Conservation (phyloP, 495 filamentous ascomycete species). For the Lasiosphaeria ovina region DNA sequence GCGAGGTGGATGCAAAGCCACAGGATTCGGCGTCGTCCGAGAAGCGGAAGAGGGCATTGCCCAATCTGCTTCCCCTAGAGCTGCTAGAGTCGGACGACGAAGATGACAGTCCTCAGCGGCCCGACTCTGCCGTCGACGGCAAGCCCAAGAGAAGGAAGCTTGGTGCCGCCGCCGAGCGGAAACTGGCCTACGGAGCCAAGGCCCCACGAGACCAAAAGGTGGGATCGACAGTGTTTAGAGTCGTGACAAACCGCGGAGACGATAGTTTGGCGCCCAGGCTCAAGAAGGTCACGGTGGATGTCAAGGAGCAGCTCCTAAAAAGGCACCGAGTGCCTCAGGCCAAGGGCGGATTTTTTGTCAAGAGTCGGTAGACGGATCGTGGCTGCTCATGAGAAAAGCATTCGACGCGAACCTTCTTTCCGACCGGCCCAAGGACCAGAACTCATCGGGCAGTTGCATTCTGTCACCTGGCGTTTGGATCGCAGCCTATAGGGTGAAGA, state of each 20-base stretch:
- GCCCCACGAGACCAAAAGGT: constrained; percentile 35
- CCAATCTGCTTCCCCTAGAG: constrained; percentile 44
- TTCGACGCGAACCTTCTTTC: not conserved
- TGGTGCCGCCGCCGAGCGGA: constrained; percentile 22
- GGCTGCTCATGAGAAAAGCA: not conserved
- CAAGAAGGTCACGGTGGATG: constrained; percentile 28
- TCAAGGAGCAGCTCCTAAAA: constrained; percentile 38
- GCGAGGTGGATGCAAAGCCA: constrained; percentile 17
- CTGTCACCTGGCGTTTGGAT: too few relatives aligned
- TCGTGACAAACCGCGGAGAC: constrained; percentile 32
- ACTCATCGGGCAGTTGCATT: too few relatives aligned
- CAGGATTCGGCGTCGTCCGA: constrained; percentile 7
- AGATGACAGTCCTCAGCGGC: constrained; percentile 25
- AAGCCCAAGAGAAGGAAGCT: constrained; percentile 39
- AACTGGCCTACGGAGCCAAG: constrained; percentile 27
- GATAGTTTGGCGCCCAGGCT: constrained; percentile 39
- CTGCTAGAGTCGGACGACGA: constrained; percentile 46
- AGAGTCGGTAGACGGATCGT: constrained; percentile 21
- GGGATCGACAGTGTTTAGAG: constrained; percentile 44
- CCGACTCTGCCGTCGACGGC: constrained; percentile 19
- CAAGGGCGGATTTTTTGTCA: constrained; percentile 41
- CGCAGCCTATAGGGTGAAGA: too few relatives aligned
- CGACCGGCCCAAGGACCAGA: not conserved
- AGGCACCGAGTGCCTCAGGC: constrained; percentile 30
- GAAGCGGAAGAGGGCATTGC: constrained; percentile 34